A percentile compares a stretch with the other conserved stretches of the same genome.
Evolutionary conservation across 768 basidiomycete genomes (phyloP).

Genomic region (Leccinum disarticulatum): DNA sequence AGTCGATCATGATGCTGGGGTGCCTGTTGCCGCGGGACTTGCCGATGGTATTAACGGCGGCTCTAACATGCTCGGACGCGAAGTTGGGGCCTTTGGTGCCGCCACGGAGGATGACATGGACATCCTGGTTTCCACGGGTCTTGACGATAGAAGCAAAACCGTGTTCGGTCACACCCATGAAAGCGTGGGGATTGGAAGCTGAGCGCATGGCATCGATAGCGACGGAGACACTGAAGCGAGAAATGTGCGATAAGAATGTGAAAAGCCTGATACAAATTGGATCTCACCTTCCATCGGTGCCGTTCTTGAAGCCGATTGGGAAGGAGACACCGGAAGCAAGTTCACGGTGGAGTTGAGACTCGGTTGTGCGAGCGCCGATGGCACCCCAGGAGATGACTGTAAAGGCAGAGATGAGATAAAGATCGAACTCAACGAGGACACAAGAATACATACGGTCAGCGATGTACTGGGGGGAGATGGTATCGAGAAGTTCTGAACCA

Average conservation of each 20-base stretch:
- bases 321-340: slow-evolving; percentile 95
- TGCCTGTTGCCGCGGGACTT: slow-evolving; percentile 55
- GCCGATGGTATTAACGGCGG: slow-evolving; percentile 58
- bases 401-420: neutral
- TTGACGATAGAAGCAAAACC: slow-evolving; percentile 95
- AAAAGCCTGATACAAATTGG: neutral
- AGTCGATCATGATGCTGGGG: slow-evolving; percentile 87
- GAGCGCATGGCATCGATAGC: slow-evolving; percentile 97
- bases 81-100: slow-evolving; percentile 92
- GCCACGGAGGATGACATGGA: slow-evolving; percentile 95
- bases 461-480: slow-evolving; percentile 80
- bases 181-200: slow-evolving; percentile 88
- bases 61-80: slow-evolving; percentile 65
- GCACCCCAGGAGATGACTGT: slow-evolving; percentile 87
- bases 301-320: slow-evolving; percentile 99
- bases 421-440: neutral
- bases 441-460: slow-evolving; percentile 56
- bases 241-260: slow-evolving; percentile 3
- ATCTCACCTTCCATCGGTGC: slow-evolving; percentile 84
- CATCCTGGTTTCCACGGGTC: slow-evolving; percentile 80
- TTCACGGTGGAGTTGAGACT: slow-evolving; percentile 96
- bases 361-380: slow-evolving; percentile 96
- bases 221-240: slow-evolving; percentile 59
- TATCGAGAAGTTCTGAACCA: slow-evolving; percentile 91
- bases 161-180: slow-evolving; percentile 90